These are phyloP conservation scores for Ascobolus immersus DNA, from an alignment of 495 filamentous ascomycete genomes.

Conservation along the genomic window DNA sequence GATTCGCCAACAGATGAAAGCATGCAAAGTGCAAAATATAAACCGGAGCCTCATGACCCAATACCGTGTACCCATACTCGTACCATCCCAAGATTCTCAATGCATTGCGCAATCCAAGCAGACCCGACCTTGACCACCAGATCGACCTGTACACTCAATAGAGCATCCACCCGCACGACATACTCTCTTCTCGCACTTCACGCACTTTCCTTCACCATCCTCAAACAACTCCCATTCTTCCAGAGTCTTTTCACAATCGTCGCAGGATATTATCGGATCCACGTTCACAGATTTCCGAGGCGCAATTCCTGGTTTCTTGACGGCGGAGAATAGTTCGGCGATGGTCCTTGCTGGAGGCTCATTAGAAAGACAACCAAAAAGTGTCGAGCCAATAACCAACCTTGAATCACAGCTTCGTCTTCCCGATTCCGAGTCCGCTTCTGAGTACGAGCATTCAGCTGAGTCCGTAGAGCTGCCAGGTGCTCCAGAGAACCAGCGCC, in stretches of 20 bases:
- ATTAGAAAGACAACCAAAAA: not conserved
- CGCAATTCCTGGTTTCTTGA: not conserved
- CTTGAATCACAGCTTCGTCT: not conserved
- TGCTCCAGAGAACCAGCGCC: no score
- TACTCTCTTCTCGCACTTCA: not conserved
- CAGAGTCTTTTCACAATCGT: not conserved
- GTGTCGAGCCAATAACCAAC: not conserved
- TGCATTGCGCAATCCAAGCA: conserved; percentile 1
- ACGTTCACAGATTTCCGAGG: not conserved
- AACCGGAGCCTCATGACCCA: no score
- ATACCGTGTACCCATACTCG: no score
- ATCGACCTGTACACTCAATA: not conserved
- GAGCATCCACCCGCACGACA: not conserved
- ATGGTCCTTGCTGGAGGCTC: no score
- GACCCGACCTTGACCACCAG: not conserved
- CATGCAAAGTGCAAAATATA: no score
- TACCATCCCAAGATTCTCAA: no score
- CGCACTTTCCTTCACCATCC: not conserved
- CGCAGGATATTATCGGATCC: not conserved
- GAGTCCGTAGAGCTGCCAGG: no score
- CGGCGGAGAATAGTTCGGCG: not conserved
- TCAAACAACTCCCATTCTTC: not conserved
- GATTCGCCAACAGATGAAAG: no score
- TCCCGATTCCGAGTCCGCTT: no score
- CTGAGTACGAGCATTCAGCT: no score